Conservation (phyloP, 2,329 filamentous ascomycete genomes). For the Coleophoma cylindrospora region DNA sequence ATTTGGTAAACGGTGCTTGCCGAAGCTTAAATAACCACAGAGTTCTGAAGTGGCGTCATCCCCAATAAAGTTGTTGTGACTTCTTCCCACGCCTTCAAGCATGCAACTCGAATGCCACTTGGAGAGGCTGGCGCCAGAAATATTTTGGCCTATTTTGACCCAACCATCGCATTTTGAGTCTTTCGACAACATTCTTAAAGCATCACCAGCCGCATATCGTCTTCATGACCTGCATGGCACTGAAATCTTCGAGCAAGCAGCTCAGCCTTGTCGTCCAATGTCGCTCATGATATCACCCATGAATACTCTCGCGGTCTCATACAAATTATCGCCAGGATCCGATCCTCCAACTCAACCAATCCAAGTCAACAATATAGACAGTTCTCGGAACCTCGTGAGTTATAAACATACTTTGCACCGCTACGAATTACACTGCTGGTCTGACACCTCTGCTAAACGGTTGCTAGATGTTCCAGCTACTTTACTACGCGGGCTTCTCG, state of each 20-base stretch:
- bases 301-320: conserved; percentile 5
- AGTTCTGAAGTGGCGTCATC: too few species aligned
- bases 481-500: conserved; percentile 3
- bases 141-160: conserved; percentile 3
- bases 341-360: conserved; percentile 1
- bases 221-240: conserved; percentile 1
- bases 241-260: neutral
- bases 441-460: neutral
- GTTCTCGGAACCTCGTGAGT: conserved; percentile 2
- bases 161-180: conserved; percentile 1
- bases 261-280: conserved; percentile 4
- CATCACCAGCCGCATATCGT: conserved; percentile 6
- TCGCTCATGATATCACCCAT: neutral
- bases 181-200: conserved; percentile 6
- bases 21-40: too few species aligned
- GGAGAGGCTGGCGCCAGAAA: neutral
- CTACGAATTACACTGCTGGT: neutral
- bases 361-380: conserved; percentile 1
- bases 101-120: neutral
- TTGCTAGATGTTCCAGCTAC: neutral
- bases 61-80: too few species aligned
- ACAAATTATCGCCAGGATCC: conserved; percentile 2
- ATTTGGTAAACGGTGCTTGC: too few species aligned
- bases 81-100: neutral
- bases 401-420: conserved; percentile 2